Conservation (phyloP, 768 basidiomycete genomes). For the Porphyrellus cyaneotinctus region DNA sequence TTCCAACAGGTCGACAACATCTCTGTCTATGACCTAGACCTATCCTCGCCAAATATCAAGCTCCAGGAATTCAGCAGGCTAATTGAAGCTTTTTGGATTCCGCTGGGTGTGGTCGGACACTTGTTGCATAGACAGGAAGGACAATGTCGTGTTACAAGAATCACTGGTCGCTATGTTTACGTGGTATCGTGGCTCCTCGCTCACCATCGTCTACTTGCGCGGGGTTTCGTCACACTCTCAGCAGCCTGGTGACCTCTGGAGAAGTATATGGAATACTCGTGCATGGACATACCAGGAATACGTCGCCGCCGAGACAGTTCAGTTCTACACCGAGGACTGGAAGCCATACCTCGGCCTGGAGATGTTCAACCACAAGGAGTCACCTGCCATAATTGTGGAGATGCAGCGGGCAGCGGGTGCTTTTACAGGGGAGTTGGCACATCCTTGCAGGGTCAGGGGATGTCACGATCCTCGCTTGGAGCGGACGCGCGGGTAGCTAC, state of each 20-base stretch:
- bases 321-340: neutral
- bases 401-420: neutral
- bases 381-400: neutral
- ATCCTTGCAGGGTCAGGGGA: neutral
- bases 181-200: neutral
- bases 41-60: neutral
- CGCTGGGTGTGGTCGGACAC: neutral
- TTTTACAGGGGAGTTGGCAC: neutral
- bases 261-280: neutral
- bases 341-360: neutral
- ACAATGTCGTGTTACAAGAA: neutral
- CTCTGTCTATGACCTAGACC: neutral
- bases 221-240: neutral
- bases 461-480: neutral
- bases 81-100: neutral
- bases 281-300: neutral
- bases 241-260: neutral
- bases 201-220: neutral
- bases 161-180: neutral
- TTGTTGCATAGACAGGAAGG: neutral
- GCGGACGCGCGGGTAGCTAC: neutral
- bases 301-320: neutral
- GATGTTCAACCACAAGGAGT: neutral
- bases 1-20: neutral
- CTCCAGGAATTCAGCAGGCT: neutral